These are phyloP conservation scores for Aureobasidium sp. DNA, from an alignment of 2,329 filamentous ascomycete species.

Conservation along the genomic window DNA sequence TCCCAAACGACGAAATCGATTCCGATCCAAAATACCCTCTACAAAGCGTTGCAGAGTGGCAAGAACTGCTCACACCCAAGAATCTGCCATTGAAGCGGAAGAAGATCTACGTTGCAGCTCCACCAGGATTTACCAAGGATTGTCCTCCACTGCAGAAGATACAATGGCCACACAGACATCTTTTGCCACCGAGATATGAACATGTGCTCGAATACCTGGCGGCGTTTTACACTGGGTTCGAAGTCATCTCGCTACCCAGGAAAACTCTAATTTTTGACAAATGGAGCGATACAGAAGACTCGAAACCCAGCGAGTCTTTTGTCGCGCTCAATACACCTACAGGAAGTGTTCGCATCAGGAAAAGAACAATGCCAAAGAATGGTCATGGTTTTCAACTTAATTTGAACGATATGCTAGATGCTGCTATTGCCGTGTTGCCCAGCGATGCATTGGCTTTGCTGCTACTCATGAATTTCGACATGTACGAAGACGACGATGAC, in stretches of 20 bases:
- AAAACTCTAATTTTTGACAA: background rate
- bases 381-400: background rate
- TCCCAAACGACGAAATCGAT: background rate
- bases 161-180: too few relatives aligned
- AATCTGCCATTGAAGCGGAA: background rate
- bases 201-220: background rate
- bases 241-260: background rate
- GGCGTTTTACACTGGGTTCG: background rate
- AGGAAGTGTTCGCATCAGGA: background rate
- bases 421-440: background rate
- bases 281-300: background rate
- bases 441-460: slow-evolving; percentile 49
- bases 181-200: too few relatives aligned
- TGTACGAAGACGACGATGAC: slow-evolving; percentile 58
- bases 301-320: background rate
- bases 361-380: background rate
- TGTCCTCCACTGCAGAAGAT: too few relatives aligned
- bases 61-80: background rate
- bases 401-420: background rate
- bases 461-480: slow-evolving; percentile 51
- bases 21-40: background rate
- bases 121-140: too few relatives aligned
- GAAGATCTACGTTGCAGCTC: background rate
- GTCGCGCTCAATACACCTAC: background rate
- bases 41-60: background rate